Evolutionary conservation across 768 basidiomycete genomes (phyloP), one percentile per base, ranked within the genome.

Genomic region (Pleurotus pulmonarius): DNA sequence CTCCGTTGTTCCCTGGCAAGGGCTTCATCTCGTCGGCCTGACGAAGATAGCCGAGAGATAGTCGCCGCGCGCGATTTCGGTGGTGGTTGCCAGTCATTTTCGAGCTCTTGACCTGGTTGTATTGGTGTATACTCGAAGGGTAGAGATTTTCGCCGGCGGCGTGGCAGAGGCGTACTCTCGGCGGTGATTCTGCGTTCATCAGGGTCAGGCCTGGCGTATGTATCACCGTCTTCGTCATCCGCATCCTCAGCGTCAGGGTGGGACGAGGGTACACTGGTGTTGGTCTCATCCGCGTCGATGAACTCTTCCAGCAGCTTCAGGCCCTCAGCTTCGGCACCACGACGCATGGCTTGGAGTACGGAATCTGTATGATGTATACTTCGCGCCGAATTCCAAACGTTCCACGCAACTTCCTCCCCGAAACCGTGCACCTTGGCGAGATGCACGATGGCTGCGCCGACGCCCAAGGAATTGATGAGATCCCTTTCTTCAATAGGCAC

Each of bases 391-490:
- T 63, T 37, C 58, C 73, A 80, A 25, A 81, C 68, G 12, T 65
- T 64, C 49, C 70, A 66, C 16, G 80, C 79, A 4, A 79, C 71
- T 2, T 70, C 67, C 44, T 73, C 62, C 11, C 64, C 65, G 57
- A 78, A 78, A 13, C 76, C 75, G 41, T 82, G 78, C 29, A 79
- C 77, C 16, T 67, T 61, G 0, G 78, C 51, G 41, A 53, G 37
- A 15, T 22, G 34, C 20, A 37, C n/a, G 13, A 53, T n/a, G 34
- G 51, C 51, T 4, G 51, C 34, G 11, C 24, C 9, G 1, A 53
- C 51, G 25, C 51, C 51, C 18, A 53, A 41, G 5, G 51, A 24
- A 20, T 16, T 39, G 15, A 53, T 29, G 20, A 53, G 51, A 4
- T 53, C 51, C 39, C 16, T 39, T 53, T 53, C 51, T 5, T 41